Conservation (phyloP, 169 alveolate genomes). For the Perkinsus olseni region DNA sequence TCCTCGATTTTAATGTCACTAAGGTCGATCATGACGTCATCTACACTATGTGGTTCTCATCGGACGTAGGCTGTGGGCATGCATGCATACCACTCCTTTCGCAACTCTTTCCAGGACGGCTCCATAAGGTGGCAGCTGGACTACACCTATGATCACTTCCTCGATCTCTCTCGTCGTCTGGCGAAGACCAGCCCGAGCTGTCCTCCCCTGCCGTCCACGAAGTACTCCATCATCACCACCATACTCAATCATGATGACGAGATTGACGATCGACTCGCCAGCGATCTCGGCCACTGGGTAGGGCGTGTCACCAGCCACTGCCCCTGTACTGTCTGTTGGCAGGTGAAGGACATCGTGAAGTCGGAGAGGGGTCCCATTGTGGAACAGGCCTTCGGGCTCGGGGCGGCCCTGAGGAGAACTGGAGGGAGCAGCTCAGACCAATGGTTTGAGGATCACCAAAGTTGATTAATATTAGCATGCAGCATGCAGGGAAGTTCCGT, state of each 20-base stretch:
- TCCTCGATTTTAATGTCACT: neutral
- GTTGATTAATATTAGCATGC: neutral
- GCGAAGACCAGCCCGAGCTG: neutral
- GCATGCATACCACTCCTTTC: neutral
- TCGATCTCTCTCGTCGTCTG: neutral
- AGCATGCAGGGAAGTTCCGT: neutral
- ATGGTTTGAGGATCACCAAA: neutral
- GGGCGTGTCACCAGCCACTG: neutral
- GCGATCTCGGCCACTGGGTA: neutral
- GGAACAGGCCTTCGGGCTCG: neutral
- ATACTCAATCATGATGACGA: neutral
- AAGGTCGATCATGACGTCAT: neutral
- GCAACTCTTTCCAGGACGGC: neutral
- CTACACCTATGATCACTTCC: neutral
- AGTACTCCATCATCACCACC: neutral
- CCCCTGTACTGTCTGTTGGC: neutral
- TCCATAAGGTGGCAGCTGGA: neutral
- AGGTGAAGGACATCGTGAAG: neutral
- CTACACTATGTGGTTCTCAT: neutral
- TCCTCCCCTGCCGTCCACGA: neutral
- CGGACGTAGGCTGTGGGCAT: neutral
- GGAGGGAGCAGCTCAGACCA: neutral
- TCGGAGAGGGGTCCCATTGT: neutral
- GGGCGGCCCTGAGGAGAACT: neutral
- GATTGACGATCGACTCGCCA: neutral